Evolutionary conservation across 305 asterid species (phyloP).

Genomic region (Nicotiana rustica): DNA sequence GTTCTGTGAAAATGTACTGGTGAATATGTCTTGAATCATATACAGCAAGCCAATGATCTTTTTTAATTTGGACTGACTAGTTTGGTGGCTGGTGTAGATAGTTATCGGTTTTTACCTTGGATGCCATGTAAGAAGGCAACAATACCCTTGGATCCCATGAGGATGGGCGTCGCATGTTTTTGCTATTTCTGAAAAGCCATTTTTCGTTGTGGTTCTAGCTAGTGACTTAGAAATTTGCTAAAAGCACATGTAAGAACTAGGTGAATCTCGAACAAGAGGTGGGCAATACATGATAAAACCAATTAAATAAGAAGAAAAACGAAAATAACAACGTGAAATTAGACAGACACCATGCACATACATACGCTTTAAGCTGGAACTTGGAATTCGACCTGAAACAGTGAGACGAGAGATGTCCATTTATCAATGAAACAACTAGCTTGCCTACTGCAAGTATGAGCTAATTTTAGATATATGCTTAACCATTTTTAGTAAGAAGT

Average conservation of each 20-base stretch:
- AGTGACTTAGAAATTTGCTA: too few relatives aligned
- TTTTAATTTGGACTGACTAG: too few relatives aligned
- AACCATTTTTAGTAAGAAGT: not conserved
- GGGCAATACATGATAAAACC: not conserved
- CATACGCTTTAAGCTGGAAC: not conserved
- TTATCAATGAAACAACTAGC: not conserved
- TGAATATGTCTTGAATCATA: not conserved
- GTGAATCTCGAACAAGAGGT: too few relatives aligned
- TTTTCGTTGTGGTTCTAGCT: too few relatives aligned
- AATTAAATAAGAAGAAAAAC: not conserved
- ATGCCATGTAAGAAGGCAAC: not conserved
- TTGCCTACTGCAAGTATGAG: not conserved
- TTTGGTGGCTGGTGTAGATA: not conserved
- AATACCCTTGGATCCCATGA: too few relatives aligned
- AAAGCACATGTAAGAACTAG: too few relatives aligned
- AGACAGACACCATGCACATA: not conserved
- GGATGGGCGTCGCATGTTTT: too few relatives aligned
- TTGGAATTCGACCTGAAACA: not conserved
- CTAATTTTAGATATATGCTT: not conserved
- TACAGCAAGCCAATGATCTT: not conserved
- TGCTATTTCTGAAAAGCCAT: too few relatives aligned
- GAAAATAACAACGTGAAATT: not conserved
- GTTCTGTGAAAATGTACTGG: not conserved
- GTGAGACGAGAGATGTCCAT: not conserved
- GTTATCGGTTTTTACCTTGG: not conserved